Conservation (phyloP, 2,329 filamentous ascomycete species). For the Apiospora rasikravindrae region DNA sequence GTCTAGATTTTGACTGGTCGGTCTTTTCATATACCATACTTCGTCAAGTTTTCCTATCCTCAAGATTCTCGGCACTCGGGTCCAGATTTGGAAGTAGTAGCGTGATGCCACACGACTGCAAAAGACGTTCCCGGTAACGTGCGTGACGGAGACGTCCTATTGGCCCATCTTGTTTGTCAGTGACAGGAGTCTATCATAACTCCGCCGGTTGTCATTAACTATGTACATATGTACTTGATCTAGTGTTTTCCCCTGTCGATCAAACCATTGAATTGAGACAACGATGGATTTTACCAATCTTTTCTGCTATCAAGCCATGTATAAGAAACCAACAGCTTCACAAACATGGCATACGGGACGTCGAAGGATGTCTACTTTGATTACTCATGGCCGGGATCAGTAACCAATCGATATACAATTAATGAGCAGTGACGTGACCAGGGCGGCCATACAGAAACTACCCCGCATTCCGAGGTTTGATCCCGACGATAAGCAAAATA, state of each 20-base stretch:
- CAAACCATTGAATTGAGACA: background rate
- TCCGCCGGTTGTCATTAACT: background rate
- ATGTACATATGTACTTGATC: no score
- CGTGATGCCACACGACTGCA: no score
- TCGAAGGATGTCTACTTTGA: background rate
- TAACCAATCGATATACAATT: background rate
- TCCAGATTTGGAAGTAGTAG: no score
- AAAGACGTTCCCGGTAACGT: no score
- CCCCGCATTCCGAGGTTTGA: conserved; percentile 18
- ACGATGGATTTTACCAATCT: background rate
- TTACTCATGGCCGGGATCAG: background rate
- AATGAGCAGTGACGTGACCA: background rate
- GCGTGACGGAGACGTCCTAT: no score
- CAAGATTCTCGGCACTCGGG: no score
- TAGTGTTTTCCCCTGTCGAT: background rate
- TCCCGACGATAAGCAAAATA: conserved; percentile 11
- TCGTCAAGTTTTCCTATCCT: background rate
- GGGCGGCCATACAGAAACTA: conserved; percentile 3
- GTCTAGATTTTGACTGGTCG: background rate
- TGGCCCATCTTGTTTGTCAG: background rate
- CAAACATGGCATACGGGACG: background rate
- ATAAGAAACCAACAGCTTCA: background rate
- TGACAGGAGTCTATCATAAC: background rate
- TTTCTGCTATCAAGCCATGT: background rate
- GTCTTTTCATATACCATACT: background rate